Percentiles rank a stretch among this genome's conserved stretches.
Conservation (phyloP, 345 rosid species). For the Pseudoturritis turrita region DNA sequence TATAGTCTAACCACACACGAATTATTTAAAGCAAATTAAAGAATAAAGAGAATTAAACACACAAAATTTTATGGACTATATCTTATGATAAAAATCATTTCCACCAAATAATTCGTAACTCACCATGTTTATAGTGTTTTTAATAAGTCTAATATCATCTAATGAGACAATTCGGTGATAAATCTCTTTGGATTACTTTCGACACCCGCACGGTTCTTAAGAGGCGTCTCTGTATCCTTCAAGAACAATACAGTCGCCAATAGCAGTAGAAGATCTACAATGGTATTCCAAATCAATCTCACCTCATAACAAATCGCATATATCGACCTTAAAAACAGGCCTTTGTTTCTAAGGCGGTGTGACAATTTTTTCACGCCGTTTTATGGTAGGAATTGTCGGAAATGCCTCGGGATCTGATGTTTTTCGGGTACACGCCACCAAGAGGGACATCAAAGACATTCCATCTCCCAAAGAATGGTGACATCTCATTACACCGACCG, state of each 20-base stretch:
- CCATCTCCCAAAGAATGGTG: slow-evolving; percentile 56
- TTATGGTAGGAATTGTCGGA: slow-evolving; percentile 43
- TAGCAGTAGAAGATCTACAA: background rate
- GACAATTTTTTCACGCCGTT: background rate
- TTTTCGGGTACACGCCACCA: slow-evolving; percentile 41
- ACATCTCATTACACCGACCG: slow-evolving; percentile 28
- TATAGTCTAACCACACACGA: slow-evolving; percentile 37
- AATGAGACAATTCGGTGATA: background rate
- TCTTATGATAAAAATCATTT: too few relatives aligned
- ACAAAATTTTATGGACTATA: background rate
- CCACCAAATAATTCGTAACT: background rate
- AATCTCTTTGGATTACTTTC: background rate
- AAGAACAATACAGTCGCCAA: background rate
- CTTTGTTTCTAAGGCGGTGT: background rate
- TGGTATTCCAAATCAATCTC: background rate
- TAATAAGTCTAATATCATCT: background rate
- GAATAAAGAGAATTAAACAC: too few relatives aligned
- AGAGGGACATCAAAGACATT: slow-evolving; percentile 45
- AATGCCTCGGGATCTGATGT: slow-evolving; percentile 41
- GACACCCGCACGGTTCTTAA: background rate
- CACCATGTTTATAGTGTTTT: background rate
- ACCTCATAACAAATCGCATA: background rate
- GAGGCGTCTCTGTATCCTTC: background rate
- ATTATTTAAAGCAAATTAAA: background rate
- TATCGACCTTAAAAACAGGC: background rate